Evolutionary conservation across 352 stramenopile genomes (phyloP), one percentile per base, ranked within the genome.

Genomic region (Phytophthora kernoviae): DNA sequence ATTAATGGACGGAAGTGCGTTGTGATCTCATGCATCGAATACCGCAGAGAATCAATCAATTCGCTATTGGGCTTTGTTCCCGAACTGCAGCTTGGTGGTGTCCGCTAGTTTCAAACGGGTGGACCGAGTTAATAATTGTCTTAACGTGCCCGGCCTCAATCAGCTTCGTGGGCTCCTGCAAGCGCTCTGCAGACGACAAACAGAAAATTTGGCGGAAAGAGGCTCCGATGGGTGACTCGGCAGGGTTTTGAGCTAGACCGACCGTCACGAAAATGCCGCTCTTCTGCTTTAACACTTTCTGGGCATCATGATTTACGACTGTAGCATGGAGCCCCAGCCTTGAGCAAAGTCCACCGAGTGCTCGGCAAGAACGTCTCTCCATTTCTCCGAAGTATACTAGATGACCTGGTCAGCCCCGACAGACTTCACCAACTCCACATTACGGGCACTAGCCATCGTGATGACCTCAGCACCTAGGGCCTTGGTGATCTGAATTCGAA

Each of bases 401-500:
- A 84, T 59, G 1, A 84, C 60, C 17, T 75, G 49, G 44, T 85
- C 68, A 3, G 62, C 77, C 17, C 72, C 77, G 0, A 82, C 53
- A 10, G 54, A 54, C 37, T 75, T 68, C 11, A 80, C 72, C 0
- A 73, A 52, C 21, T 70, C 72, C 0, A 41, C 48, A 36, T 87
- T 83, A 41, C 62, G 59, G 5, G 49, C 39, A 42, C 77, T 87
- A 10, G 46, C 53, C 0, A 68, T 84, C 0, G 58, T 60, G 47
- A 82, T 71, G 12, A 74, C 65, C 41, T 65, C 43, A 6, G 65
- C 64, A 1, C 58, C 69, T 0, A 63, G 7, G 0, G 53, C 42
- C 54, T 83, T 83, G 17, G 77, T 79, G 32, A 91, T 63, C 47
- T 90, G 81, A 8, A 89, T 50, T 5, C 84, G 18, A 81, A 71